Evolutionary conservation across 306 rosid genomes (phyloP).

Genomic region (Neltuma alba): DNA sequence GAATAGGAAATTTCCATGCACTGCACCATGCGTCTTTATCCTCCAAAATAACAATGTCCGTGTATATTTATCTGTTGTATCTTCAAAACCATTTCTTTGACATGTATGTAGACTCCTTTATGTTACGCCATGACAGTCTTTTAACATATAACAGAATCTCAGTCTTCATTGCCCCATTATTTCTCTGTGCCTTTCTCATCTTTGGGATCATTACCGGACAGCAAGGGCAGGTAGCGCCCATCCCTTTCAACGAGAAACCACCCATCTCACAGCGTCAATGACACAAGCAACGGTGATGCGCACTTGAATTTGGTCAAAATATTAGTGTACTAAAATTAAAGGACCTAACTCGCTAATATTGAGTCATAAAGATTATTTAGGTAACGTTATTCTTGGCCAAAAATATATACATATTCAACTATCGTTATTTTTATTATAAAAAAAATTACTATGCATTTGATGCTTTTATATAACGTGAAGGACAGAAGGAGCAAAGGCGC

Average conservation of each 20-base stretch:
- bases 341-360: neutral
- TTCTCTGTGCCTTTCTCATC: constrained; percentile 3
- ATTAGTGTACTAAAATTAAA: neutral
- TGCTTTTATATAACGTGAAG: neutral
- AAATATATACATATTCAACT: too few relatives aligned
- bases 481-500: constrained; percentile 11
- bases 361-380: neutral
- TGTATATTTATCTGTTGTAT: neutral
- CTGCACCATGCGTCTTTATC: neutral
- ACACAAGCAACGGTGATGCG: neutral
- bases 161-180: neutral
- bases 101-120: neutral
- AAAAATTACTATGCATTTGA: neutral
- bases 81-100: neutral
- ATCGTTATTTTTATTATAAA: too few relatives aligned
- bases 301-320: neutral
- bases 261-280: neutral
- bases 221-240: neutral
- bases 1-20: neutral
- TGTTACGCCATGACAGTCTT: constrained; percentile 9
- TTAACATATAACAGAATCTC: neutral
- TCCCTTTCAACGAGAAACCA: constrained; percentile 21
- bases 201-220: constrained; percentile 20
- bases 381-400: too few relatives aligned
- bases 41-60: neutral